phyloP scores from a whole-genome alignment of 176 grass and related monocot species.

The Carex cristatella region DNA sequence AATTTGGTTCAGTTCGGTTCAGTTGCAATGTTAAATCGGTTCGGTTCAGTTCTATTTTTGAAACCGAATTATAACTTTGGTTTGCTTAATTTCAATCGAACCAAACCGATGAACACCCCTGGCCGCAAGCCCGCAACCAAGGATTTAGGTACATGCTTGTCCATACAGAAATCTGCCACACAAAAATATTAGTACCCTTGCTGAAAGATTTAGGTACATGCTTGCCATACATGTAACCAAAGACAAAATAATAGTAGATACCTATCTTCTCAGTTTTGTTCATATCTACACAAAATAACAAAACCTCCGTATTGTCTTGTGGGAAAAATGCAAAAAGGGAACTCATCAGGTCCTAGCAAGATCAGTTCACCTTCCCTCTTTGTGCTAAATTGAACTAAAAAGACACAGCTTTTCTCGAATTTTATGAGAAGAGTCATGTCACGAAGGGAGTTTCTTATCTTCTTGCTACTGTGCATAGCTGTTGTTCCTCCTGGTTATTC shows the following conservation, averaged over 20 bases:
- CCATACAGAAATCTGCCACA: not conserved
- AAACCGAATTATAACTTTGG: no score
- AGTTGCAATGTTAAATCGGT: no score
- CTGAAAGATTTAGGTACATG: no score
- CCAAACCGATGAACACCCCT: no score
- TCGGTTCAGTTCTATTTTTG: no score
- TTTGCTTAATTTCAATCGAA: no score
- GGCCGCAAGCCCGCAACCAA: no score
- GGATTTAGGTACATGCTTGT: not conserved
- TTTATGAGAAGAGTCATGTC: not conserved
- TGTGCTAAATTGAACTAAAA: not conserved
- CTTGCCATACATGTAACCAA: no score
- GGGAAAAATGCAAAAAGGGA: not conserved
- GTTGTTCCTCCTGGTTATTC: not conserved
- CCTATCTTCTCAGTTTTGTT: not conserved
- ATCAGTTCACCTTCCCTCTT: not conserved
- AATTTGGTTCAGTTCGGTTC: no score
- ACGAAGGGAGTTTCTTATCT: not conserved
- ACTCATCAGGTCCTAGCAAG: not conserved
- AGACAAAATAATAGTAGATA: not conserved
- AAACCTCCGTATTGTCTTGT: not conserved
- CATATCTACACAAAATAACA: not conserved
- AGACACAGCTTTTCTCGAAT: not conserved
- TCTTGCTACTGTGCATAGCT: conserved; percentile 6
- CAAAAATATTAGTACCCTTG: no score